A percentile compares a stretch with the other conserved stretches of the same genome.
Evolutionary conservation across 2,329 filamentous ascomycete genomes (phyloP).

Genomic region (Ophioceras dolichostomum): DNA sequence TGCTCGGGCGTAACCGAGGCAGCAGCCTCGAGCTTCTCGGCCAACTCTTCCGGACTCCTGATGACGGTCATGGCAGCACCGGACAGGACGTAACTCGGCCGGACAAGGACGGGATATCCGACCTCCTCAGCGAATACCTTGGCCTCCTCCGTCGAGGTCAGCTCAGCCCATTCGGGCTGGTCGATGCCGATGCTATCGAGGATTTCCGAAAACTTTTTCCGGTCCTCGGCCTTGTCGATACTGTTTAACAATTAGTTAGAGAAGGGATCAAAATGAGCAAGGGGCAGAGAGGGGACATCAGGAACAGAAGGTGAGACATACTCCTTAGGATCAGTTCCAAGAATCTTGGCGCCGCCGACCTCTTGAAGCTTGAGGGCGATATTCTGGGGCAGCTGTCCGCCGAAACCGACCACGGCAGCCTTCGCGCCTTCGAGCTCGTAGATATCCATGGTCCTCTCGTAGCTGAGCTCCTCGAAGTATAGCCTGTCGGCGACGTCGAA

Average conservation of each 20-base stretch:
- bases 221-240: conserved; percentile 96
- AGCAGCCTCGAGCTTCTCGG: conserved; percentile 88
- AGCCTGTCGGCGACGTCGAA: conserved; percentile 82
- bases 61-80: conserved; percentile 99
- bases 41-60: conserved; percentile 72
- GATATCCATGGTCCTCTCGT: conserved; percentile 97
- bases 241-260: no score
- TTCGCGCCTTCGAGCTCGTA: conserved; percentile 81
- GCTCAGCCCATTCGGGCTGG: conserved; percentile 95
- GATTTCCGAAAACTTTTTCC: conserved; percentile 97
- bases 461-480: conserved; percentile 94
- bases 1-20: conserved; percentile 88
- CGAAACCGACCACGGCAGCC: conserved; percentile 89
- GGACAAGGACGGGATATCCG: conserved; percentile 87
- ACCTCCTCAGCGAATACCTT: conserved; percentile 75
- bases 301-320: no score
- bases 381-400: conserved; percentile 93
- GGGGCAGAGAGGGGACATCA: no score
- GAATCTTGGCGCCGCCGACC: conserved; percentile 74
- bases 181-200: conserved; percentile 94
- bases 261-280: no score
- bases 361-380: conserved; percentile 92
- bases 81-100: conserved; percentile 89
- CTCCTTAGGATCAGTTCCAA: conserved; percentile 88
- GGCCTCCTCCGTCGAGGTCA: conserved; percentile 81